phyloP scores from a whole-genome alignment of 305 asterid genomes.

The Andrographis paniculata region DNA sequence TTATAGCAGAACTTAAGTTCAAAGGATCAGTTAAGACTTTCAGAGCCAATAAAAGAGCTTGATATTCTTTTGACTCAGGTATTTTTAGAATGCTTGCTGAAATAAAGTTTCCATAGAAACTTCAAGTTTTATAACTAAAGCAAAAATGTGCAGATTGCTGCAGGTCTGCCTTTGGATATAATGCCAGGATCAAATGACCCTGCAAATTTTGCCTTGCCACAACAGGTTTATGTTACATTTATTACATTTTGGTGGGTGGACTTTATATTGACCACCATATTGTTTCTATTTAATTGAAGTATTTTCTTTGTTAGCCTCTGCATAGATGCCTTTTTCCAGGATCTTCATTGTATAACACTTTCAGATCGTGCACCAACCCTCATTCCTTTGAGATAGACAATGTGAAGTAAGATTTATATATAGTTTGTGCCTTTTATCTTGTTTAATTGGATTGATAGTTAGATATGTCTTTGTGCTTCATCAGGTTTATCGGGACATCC shows the following conservation, averaged over 20 bases:
- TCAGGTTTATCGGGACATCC: constrained; percentile 87
- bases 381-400: constrained; percentile 85
- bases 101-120: constrained; percentile 10
- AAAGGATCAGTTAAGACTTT: constrained; percentile 69
- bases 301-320: constrained; percentile 51
- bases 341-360: constrained; percentile 77
- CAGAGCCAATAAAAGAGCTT: constrained; percentile 83
- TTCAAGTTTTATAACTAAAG: constrained; percentile 18
- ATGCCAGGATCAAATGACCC: constrained; percentile 94
- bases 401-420: constrained; percentile 54
- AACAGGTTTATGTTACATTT: constrained; percentile 50
- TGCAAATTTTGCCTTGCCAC: constrained; percentile 84
- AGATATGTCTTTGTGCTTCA: constrained; percentile 17
- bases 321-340: constrained; percentile 89
- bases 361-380: constrained; percentile 93
- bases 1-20: constrained; percentile 62
- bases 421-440: constrained; percentile 4
- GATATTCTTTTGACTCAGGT: constrained; percentile 93
- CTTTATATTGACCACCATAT: constrained; percentile 2
- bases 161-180: constrained; percentile 71
- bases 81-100: constrained; percentile 11
- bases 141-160: constrained; percentile 56
- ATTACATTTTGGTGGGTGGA: constrained; percentile 15
- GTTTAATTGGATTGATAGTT: constrained; percentile 6
- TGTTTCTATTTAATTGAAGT: constrained; percentile 13